Percentiles rank a stretch among this genome's conserved stretches.
These are phyloP conservation scores for Sarocladiaceae sp. DNA, from an alignment of 2,329 filamentous ascomycete species.

Conservation along the genomic window DNA sequence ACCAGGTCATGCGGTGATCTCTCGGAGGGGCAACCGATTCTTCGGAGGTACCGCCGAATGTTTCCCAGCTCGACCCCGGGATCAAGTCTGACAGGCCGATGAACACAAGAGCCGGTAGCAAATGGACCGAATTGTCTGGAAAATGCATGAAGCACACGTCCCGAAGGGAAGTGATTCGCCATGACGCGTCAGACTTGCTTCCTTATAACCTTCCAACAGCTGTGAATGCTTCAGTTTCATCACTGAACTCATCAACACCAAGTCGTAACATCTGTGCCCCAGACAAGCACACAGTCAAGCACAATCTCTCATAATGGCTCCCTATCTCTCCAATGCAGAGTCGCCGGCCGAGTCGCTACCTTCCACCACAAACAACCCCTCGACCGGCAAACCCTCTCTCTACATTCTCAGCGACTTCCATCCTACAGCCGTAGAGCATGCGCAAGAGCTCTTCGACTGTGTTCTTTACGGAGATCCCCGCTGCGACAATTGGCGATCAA, in stretches of 20 bases:
- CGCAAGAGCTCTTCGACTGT: conserved; percentile 27
- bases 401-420: conserved; percentile 30
- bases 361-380: too few relatives aligned
- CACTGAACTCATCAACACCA: background rate
- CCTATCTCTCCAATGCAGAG: conserved; percentile 1
- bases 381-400: conserved; percentile 21
- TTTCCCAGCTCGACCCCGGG: too few relatives aligned
- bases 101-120: background rate
- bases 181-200: too few relatives aligned
- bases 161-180: background rate
- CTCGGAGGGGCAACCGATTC: too few relatives aligned
- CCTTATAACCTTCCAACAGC: background rate
- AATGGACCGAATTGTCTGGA: background rate
- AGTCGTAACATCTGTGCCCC: background rate
- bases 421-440: conserved; percentile 23
- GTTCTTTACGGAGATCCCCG: conserved; percentile 25
- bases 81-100: too few relatives aligned
- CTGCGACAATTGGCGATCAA: conserved; percentile 25
- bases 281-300: background rate
- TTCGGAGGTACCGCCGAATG: too few relatives aligned
- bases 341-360: background rate
- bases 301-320: background rate
- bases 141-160: background rate
- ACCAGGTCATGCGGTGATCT: too few relatives aligned
- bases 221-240: background rate